Evolutionary conservation across 768 basidiomycete species (phyloP), one percentile per base, ranked within the genome.

Genomic region (Boletus reticulatus): DNA sequence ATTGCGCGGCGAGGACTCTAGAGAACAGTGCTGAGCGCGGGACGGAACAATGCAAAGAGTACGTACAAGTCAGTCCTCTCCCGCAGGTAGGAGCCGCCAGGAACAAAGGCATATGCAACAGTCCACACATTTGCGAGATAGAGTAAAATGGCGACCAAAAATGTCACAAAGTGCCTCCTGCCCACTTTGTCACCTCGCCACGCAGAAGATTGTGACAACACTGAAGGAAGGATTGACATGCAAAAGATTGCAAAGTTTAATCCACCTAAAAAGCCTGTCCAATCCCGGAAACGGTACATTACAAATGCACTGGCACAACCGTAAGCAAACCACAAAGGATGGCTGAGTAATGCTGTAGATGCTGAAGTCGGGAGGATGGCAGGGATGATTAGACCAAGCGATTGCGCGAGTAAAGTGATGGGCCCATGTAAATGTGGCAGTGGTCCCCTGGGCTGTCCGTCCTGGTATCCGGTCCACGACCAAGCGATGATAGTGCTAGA

Each of bases 31-130:
- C 24, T 49, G 13, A 42, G 42, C 36, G 36, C 11, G 36, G 38
- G 36, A 41, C 1, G 2, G 34, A 37, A 58, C 12, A 34, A 47
- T 43, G 43, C 52, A 48, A 29, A 34, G 34, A 48, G 39, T 16
- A 79, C 82, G 69, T 63, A 90, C 83, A 86, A 57, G 66, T 90
- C 83, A 32, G 90, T 92, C 19, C 87, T 77, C 73, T 95, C 92
- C 48, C 92, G 76, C 47, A 95, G 73, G 62, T 84, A 80, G 54
- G 77, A 69, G 0, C 90, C 92, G 1, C 88, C 88, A 4, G 92
- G 92, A 13, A 95, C 90, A 62, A 94, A 95, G 2, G 92, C 92
- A 72, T 95, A 94, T 1, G 92, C 92, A 51, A 90, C 90, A 0
- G 92, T 93, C 75, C 91, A 89, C 16, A 89, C 83, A 53, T 84